These are phyloP conservation scores for Prunus mume DNA, from an alignment of 306 rosid genomes.

Conservation along the genomic window DNA sequence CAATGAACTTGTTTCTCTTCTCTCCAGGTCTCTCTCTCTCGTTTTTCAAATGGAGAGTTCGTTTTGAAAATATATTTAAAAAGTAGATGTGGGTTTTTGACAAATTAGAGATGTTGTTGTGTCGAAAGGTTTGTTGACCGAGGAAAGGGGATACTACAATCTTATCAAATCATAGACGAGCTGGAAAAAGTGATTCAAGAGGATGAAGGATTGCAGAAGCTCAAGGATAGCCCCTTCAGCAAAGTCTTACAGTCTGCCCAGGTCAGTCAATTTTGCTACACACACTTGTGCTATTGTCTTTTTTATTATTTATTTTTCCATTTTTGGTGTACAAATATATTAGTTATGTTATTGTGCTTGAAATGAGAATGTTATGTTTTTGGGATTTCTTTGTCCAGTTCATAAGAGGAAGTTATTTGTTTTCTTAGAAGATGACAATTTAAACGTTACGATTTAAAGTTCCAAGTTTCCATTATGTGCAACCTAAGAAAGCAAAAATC, in stretches of 20 bases:
- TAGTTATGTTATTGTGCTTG: too few relatives aligned
- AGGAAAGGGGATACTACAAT: conserved; percentile 49
- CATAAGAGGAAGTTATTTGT: too few relatives aligned
- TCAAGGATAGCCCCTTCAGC: conserved; percentile 44
- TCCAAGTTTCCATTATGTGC: not conserved
- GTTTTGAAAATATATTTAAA: not conserved
- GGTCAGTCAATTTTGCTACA: conserved; percentile 11
- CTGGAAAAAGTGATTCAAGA: conserved; percentile 33
- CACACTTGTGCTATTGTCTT: too few relatives aligned
- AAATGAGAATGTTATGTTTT: too few relatives aligned
- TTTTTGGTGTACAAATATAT: not conserved
- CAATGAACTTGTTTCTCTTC: conserved; percentile 38
- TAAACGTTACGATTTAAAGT: not conserved
- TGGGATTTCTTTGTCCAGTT: too few relatives aligned
- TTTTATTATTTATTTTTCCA: not conserved
- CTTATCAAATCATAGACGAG: conserved; percentile 30
- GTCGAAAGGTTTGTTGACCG: conserved; percentile 40
- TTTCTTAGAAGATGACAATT: not conserved
- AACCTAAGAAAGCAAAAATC: not conserved
- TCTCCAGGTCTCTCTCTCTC: conserved; percentile 30
- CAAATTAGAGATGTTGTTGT: not conserved
- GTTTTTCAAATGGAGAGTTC: not conserved
- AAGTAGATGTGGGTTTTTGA: not conserved
- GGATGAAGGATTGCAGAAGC: conserved; percentile 29
- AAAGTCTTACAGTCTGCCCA: conserved; percentile 47